These are phyloP conservation scores for Mycena pura DNA, from an alignment of 768 basidiomycete genomes.

Conservation along the genomic window DNA sequence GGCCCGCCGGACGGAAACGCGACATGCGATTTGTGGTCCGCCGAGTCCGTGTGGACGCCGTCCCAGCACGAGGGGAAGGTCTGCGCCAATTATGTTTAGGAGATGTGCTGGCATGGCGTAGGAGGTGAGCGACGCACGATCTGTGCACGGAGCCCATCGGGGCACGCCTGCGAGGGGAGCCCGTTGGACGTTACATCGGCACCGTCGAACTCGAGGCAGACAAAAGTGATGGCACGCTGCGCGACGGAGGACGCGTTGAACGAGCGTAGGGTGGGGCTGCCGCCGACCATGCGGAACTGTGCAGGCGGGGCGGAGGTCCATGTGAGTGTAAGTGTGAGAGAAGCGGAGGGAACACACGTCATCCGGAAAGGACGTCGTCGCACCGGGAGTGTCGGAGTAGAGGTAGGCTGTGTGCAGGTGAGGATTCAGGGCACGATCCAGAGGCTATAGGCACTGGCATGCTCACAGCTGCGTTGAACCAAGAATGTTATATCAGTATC, in stretches of 20 bases:
- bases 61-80: slow-evolving; percentile 52
- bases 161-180: slow-evolving; percentile 48
- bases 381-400: slow-evolving; percentile 52
- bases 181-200: slow-evolving; percentile 40
- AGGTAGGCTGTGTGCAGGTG: slow-evolving; percentile 49
- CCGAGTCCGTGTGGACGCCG: slow-evolving; percentile 57
- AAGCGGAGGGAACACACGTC: too few relatives aligned
- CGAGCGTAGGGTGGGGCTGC: slow-evolving; percentile 42
- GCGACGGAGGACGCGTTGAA: slow-evolving; percentile 39
- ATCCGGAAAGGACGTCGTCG: slow-evolving; percentile 60
- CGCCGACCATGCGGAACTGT: slow-evolving; percentile 61
- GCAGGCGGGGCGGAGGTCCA: too few relatives aligned
- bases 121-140: slow-evolving; percentile 40
- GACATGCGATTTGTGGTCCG: slow-evolving; percentile 61
- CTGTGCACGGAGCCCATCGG: slow-evolving; percentile 57
- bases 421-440: not conserved
- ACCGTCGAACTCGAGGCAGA: slow-evolving; percentile 49
- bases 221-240: slow-evolving; percentile 45
- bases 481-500: not conserved
- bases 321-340: too few relatives aligned
- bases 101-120: not conserved
- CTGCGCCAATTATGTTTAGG: not conserved
- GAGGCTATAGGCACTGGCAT: too few relatives aligned
- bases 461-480: slow-evolving; percentile 24
- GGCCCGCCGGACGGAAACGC: slow-evolving; percentile 53